A percentile compares a stretch with the other conserved stretches of the same genome.
Conservation (phyloP, 345 rosid genomes). For the Luvunga scandens region DNA sequence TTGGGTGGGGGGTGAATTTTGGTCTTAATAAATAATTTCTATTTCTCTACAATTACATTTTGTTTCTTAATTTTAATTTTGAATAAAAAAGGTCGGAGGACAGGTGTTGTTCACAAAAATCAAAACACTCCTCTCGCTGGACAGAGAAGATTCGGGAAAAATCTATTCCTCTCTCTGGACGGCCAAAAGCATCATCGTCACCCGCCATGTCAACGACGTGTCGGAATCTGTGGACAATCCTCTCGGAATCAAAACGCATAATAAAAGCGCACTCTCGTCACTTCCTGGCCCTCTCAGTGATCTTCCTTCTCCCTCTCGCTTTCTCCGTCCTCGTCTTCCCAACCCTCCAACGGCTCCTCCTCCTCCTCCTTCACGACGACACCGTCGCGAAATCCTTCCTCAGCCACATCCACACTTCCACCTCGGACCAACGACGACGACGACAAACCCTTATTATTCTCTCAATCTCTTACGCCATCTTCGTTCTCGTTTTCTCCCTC, state of each 20-base stretch:
- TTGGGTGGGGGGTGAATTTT: no score
- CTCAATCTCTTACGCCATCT: conserved; percentile 27
- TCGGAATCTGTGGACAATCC: conserved; percentile 36
- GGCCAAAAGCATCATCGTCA: not conserved
- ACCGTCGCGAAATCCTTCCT: conserved; percentile 23
- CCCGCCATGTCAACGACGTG: conserved; percentile 9
- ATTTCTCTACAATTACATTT: no score
- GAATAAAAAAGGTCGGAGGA: no score
- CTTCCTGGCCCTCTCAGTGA: conserved; percentile 82
- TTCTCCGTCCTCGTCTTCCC: conserved; percentile 57
- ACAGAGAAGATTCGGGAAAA: no score
- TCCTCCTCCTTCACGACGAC: conserved; percentile 20
- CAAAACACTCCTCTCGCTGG: no score
- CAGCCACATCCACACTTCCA: not conserved
- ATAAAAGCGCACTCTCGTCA: conserved; percentile 80
- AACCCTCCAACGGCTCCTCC: conserved; percentile 40
- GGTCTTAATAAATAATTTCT: no score
- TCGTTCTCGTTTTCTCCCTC: conserved; percentile 33
- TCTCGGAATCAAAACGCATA: conserved; percentile 60
- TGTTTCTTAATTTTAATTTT: no score
- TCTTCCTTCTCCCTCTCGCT: conserved; percentile 71
- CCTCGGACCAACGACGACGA: conserved; percentile 8
- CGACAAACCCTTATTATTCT: not conserved
- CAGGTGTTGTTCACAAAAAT: no score
- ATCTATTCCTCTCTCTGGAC: no score